Evolutionary conservation across 1,284 basidiomycete genomes (phyloP).

Genomic region (Rhodotorula sp.): DNA sequence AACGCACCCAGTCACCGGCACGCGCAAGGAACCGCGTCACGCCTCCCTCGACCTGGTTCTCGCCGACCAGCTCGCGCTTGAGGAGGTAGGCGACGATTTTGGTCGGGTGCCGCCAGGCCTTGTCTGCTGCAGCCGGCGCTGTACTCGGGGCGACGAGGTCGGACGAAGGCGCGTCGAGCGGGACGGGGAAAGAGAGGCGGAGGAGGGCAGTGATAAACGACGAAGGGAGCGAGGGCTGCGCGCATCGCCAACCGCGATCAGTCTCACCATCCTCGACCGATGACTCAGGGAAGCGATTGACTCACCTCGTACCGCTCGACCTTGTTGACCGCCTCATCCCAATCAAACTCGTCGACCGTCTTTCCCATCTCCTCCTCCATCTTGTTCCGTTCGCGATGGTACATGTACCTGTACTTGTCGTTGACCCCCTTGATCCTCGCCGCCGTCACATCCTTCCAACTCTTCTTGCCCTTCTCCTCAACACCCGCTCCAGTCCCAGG

Average conservation of each 20-base stretch:
- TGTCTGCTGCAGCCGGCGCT: not conserved
- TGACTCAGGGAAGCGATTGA: not conserved
- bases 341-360: slow-evolving; percentile 14
- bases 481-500: not conserved
- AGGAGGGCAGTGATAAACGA: slow-evolving; percentile 37
- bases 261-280: too few relatives aligned
- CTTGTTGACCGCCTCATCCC: slow-evolving; percentile 25
- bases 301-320: slow-evolving; percentile 33
- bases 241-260: not conserved
- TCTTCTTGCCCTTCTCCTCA: not conserved
- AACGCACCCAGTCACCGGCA: slow-evolving; percentile 36
- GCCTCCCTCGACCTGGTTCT: slow-evolving; percentile 33
- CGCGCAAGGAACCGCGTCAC: slow-evolving; percentile 28
- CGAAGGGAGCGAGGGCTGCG: slow-evolving; percentile 33
- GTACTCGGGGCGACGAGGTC: slow-evolving; percentile 8
- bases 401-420: slow-evolving; percentile 33
- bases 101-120: slow-evolving; percentile 27
- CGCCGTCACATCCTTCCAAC: slow-evolving; percentile 31
- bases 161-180: slow-evolving; percentile 13
- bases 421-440: slow-evolving; percentile 36
- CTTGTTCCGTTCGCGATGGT: slow-evolving; percentile 28
- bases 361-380: slow-evolving; percentile 31
- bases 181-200: slow-evolving; percentile 33
- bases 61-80: slow-evolving; percentile 35
- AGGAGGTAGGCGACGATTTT: slow-evolving; percentile 35